Percentiles rank a stretch among this genome's conserved stretches.
Evolutionary conservation across 192 early-diverging fungal genomes (phyloP).

Genomic region (Linnemannia elongata): DNA sequence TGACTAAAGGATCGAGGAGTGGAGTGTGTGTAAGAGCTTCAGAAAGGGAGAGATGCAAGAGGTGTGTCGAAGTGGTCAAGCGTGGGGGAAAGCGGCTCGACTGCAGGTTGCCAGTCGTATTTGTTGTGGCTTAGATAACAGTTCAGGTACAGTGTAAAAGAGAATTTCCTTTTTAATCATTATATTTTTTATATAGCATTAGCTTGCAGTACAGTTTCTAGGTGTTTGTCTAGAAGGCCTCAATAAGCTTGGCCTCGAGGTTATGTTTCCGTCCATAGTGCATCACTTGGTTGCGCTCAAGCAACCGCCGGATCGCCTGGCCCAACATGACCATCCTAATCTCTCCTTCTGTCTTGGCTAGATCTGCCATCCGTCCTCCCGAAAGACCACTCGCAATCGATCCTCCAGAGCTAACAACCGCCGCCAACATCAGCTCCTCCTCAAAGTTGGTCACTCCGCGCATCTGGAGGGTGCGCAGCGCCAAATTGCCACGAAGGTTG

Average conservation of each 20-base stretch:
- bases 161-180: background rate
- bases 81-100: too few species aligned
- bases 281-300: constrained; percentile 44
- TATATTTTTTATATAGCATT: background rate
- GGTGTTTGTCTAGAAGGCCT: background rate
- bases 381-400: constrained; percentile 7
- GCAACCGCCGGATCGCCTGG: constrained; percentile 14
- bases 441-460: constrained; percentile 49
- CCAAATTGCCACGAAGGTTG: constrained; percentile 12
- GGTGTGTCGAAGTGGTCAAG: background rate
- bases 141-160: too few species aligned
- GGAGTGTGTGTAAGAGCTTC: too few species aligned
- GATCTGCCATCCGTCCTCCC: background rate
- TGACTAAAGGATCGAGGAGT: too few species aligned
- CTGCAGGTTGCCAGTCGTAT: background rate
- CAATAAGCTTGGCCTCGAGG: constrained; percentile 20
- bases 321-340: constrained; percentile 28
- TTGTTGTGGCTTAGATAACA: constrained; percentile 7
- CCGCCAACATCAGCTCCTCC: constrained; percentile 31
- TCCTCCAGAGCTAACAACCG: background rate
- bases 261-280: constrained; percentile 45
- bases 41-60: too few species aligned
- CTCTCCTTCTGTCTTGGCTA: constrained; percentile 17
- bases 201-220: background rate
- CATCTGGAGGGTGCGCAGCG: constrained; percentile 27